Base-by-base conservation (phyloP, 805 yeast genomes). In the Wickerhamiella spandovensis region DNA sequence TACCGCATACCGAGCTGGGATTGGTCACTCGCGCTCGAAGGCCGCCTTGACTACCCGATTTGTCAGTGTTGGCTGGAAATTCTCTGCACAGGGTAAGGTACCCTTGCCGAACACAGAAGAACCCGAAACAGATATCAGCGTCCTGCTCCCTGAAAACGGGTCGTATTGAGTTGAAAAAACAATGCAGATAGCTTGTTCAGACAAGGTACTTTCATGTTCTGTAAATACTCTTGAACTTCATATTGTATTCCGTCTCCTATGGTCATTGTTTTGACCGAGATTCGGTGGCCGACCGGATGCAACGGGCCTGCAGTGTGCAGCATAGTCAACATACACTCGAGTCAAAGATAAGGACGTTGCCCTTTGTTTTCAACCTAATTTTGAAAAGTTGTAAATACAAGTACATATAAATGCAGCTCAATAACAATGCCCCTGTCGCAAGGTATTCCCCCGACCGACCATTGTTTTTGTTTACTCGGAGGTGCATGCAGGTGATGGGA, bases 1-100 rank as follows among this genome's bases (percentile, higher is more conserved):
- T 25, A 44, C 45, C 35, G 41, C 52, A 52, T 52, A 30, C 48
- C 50, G 52, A n/a, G 44, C 50, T 49, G 48, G 50, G 50, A 52
- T 52, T 52, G 54, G 54, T 38, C 48, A 42, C 39, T 15, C n/a
- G 32, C 24, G 38, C n/a, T 9, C 30, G 37, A 18, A n/a, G 5
- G 37, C 38, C 23, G 38, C 35, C 35, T 28, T 18, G 21, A 28
- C 38, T 44, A 25, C 46, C 46, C 38, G 46, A 44, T 44, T 44
- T 23, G 46, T 44, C 28, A 44, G 18, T 17, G 15, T 24, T 12
- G 46, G 35, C 28, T 44, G 35, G 30, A 25, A 44, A 18, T 43
- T 44, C 45, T 20, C 28, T 44, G 46, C 46, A 44, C 23, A 44
- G 46, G 46, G 46, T 44, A 13, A 18, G 24, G 46, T 28, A 18